Evolutionary conservation across 257 asterid species (phyloP).

Genomic region (Nicotiana noctiflora): DNA sequence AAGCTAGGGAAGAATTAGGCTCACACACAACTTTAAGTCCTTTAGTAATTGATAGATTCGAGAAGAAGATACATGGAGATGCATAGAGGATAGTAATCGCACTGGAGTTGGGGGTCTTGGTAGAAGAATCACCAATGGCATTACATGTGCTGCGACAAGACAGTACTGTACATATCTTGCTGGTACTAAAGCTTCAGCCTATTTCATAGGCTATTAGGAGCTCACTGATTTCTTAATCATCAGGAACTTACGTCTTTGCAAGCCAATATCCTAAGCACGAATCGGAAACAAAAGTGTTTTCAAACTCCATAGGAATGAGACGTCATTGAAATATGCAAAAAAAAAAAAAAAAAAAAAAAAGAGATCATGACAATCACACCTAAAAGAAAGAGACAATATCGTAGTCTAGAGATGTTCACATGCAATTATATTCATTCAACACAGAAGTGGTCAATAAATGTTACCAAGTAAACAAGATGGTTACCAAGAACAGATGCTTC

Average conservation of each 20-base stretch:
- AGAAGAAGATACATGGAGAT: no score
- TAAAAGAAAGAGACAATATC: background rate
- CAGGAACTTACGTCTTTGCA: background rate
- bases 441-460: background rate
- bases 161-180: no score
- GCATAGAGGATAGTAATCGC: no score
- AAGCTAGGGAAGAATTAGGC: no score
- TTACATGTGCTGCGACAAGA: no score
- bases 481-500: background rate
- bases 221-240: background rate
- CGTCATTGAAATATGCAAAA: background rate
- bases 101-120: no score
- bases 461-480: slow-evolving; percentile 1
- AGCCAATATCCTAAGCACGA: background rate
- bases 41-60: no score
- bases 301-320: background rate
- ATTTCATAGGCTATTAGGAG: background rate
- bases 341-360: background rate
- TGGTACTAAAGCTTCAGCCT: no score
- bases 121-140: no score
- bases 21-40: no score
- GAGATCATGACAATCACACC: background rate
- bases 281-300: background rate
- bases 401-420: background rate
- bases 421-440: background rate